These are phyloP conservation scores for Penicillium decumbens DNA, from an alignment of 2,329 filamentous ascomycete genomes.

Conservation along the genomic window DNA sequence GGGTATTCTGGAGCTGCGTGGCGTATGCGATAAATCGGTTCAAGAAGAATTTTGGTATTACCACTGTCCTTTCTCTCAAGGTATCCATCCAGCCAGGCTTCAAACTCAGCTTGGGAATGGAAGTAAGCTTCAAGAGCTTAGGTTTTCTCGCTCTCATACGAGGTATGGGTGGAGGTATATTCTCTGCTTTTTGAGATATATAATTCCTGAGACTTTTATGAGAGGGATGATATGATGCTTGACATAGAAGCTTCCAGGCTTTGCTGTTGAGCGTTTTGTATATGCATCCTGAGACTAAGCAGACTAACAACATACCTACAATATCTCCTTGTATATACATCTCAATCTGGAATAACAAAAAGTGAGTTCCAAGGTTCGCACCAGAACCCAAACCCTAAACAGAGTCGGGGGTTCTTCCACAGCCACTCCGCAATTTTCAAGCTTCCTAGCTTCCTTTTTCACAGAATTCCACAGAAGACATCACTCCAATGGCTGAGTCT, in stretches of 20 bases:
- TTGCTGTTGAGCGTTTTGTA: neutral
- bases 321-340: too few species aligned
- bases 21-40: too few species aligned
- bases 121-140: too few species aligned
- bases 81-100: too few species aligned
- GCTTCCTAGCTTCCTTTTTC: neutral
- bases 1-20: too few species aligned
- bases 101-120: too few species aligned
- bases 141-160: constrained; percentile 48
- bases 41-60: too few species aligned
- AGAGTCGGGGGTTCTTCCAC: neutral
- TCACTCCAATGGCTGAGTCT: neutral
- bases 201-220: constrained; percentile 37
- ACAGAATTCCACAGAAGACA: neutral
- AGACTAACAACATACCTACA: too few species aligned
- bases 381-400: neutral
- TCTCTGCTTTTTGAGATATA: constrained; percentile 39
- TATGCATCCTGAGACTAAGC: too few species aligned
- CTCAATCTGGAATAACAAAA: too few species aligned
- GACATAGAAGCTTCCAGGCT: neutral
- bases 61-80: too few species aligned
- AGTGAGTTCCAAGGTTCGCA: neutral
- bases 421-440: too few species aligned
- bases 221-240: constrained; percentile 29
- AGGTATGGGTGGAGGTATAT: constrained; percentile 39